These are phyloP conservation scores for Termitomyces sp. DNA, from an alignment of 768 basidiomycete species.

Conservation along the genomic window DNA sequence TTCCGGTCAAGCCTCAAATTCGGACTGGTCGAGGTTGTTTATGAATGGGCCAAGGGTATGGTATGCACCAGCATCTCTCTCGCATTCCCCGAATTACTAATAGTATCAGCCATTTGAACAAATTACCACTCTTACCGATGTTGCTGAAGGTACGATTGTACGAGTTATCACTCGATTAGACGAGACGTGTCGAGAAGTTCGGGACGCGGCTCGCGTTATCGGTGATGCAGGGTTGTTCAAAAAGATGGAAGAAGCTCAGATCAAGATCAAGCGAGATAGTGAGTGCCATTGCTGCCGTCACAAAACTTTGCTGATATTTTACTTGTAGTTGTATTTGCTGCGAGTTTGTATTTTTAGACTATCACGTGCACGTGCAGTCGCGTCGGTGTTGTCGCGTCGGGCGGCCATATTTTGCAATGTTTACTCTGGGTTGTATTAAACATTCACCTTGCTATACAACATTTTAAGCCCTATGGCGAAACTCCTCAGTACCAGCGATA, in stretches of 20 bases:
- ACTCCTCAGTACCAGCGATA: constrained; percentile 17
- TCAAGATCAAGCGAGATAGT: constrained; percentile 95
- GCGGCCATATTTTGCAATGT: constrained; percentile 8
- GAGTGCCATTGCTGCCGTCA: constrained; percentile 28
- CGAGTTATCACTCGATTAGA: constrained; percentile 93
- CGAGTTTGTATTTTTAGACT: constrained; percentile 75
- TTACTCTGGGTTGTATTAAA: constrained; percentile 4
- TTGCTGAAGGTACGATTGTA: constrained; percentile 95
- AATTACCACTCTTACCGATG: constrained; percentile 88
- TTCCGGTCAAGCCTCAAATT: constrained; percentile 80
- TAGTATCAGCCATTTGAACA: constrained; percentile 82
- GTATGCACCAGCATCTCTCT: constrained; percentile 36
- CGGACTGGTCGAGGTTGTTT: constrained; percentile 93
- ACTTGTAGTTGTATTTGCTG: constrained; percentile 72
- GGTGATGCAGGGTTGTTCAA: constrained; percentile 94
- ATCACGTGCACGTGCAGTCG: constrained; percentile 5
- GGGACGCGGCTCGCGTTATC: constrained; percentile 96
- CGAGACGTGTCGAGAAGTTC: constrained; percentile 93
- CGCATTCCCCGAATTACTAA: neutral
- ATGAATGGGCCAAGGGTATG: constrained; percentile 99
- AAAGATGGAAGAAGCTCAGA: constrained; percentile 96
- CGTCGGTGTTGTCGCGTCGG: neutral
- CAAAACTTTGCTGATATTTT: constrained; percentile 4
- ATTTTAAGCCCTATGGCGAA: constrained; percentile 24
- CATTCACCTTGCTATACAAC: neutral